Evolutionary conservation across 257 asterid species (phyloP).

Genomic region (Mitragyna speciosa): DNA sequence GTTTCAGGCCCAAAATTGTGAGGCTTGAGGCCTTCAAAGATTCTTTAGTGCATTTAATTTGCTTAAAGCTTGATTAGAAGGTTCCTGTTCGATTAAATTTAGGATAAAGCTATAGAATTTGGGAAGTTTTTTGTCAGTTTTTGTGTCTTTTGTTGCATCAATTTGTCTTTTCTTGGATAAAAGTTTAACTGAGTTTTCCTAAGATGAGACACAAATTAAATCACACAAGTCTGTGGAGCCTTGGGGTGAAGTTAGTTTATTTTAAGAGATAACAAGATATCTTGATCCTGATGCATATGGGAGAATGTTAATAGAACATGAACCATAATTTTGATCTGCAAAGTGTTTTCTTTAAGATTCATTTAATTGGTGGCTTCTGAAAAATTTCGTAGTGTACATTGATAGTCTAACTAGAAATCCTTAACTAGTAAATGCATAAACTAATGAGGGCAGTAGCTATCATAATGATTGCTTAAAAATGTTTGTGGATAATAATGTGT

Average conservation of each 20-base stretch:
- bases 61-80: background rate
- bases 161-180: constrained; percentile 1
- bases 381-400: background rate
- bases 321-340: background rate
- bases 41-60: background rate
- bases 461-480: background rate
- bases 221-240: background rate
- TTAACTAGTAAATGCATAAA: background rate
- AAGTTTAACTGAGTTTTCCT: background rate
- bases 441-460: background rate
- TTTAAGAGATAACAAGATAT: background rate
- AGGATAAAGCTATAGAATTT: background rate
- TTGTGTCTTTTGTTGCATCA: background rate
- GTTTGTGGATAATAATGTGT: background rate
- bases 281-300: background rate
- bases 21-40: background rate
- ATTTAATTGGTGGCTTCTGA: background rate
- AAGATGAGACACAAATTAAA: background rate
- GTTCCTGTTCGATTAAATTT: background rate
- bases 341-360: background rate
- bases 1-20: background rate
- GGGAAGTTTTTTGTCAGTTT: background rate
- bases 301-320: background rate
- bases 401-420: background rate
- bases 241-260: background rate